A percentile compares a stretch with the other conserved stretches of the same genome.
Evolutionary conservation across 139 green algal species (phyloP).

Genomic region (Coccomyxa sp.): DNA sequence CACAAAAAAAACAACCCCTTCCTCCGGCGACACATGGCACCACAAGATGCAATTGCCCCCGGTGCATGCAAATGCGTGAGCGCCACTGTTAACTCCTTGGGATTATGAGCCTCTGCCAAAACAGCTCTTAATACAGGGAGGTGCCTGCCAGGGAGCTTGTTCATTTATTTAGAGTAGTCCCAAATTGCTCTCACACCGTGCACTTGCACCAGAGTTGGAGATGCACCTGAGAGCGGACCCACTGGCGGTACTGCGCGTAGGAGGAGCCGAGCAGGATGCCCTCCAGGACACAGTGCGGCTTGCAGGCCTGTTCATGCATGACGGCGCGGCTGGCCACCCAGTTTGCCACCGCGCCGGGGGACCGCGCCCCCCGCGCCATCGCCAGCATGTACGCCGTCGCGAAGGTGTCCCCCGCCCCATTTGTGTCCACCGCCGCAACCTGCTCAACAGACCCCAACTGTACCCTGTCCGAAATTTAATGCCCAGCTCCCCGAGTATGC

Average conservation of each 20-base stretch:
- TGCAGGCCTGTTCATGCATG: slow-evolving; percentile 52
- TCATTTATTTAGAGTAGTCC: background rate
- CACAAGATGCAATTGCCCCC: too few relatives aligned
- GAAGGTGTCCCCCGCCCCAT: slow-evolving; percentile 81
- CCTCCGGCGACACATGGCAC: too few relatives aligned
- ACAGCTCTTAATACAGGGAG: too few relatives aligned
- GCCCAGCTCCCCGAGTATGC: too few relatives aligned
- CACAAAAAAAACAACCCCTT: too few relatives aligned
- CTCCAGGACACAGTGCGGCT: slow-evolving; percentile 50
- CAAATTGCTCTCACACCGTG: background rate
- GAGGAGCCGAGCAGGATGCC: slow-evolving; percentile 2
- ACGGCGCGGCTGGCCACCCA: slow-evolving; percentile 57
- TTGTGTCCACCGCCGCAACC: slow-evolving; percentile 63
- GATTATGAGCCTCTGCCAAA: too few relatives aligned
- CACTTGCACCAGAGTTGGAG: background rate
- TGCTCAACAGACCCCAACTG: background rate
- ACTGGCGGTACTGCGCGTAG: background rate
- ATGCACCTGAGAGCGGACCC: background rate
- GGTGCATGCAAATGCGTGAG: too few relatives aligned
- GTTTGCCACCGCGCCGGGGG: slow-evolving; percentile 35
- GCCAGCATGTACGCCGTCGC: slow-evolving; percentile 70
- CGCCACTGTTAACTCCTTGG: too few relatives aligned
- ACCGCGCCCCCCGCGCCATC: slow-evolving; percentile 19
- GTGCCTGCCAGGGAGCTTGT: background rate
- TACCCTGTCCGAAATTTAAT: too few relatives aligned